Evolutionary conservation across 202 grass and related monocot species (phyloP), one percentile per base, ranked within the genome.

Genomic region (Elaeis oleifera): DNA sequence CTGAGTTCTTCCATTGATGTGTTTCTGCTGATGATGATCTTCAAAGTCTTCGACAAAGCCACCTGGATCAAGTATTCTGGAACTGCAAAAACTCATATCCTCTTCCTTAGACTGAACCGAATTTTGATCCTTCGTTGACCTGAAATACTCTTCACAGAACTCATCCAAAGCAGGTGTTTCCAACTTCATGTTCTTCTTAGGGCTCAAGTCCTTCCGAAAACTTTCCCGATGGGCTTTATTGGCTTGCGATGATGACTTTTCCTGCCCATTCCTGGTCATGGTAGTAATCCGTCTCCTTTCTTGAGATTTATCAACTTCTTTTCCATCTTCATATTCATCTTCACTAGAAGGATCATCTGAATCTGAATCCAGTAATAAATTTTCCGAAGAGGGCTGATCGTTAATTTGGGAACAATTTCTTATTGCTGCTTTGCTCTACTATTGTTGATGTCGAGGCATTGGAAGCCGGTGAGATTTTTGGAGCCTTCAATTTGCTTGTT

Each of bases 71-170:
- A 50, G 54, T 53, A 68, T 56, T 58, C 76, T 78, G 58, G 78
- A 82, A 69, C 31, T 63, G 58, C 27, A 71, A 49, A 74, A 54
- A 58, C 20, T 69, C 17, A 18, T 72, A 25, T 51, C 58, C n/a
- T 51, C 53, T 60, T 90, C 67, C 55, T 58, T 71, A 50, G 73
- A 71, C 24, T 49, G 63, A 59, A 55, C 48, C 4, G 71, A 55
- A 23, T 59, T 80, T 58, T 61, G 22, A 19, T 74, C 50, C 68
- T 78, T 77, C 27, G 60, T 59, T 31, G 81, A 79, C 60, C 67
- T 74, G 79, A 85, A 88, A 82, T 96, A 96, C 27, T 90, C 91
- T 3, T 82, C 76, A 63, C 91, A 96, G 36, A 90, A 90, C 32
- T 96, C 75, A 71, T 96, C 91, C 36, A 90, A 68, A 59, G 81